phyloP scores from a whole-genome alignment of 2,329 filamentous ascomycete species.

The Bretziella fagacearum region DNA sequence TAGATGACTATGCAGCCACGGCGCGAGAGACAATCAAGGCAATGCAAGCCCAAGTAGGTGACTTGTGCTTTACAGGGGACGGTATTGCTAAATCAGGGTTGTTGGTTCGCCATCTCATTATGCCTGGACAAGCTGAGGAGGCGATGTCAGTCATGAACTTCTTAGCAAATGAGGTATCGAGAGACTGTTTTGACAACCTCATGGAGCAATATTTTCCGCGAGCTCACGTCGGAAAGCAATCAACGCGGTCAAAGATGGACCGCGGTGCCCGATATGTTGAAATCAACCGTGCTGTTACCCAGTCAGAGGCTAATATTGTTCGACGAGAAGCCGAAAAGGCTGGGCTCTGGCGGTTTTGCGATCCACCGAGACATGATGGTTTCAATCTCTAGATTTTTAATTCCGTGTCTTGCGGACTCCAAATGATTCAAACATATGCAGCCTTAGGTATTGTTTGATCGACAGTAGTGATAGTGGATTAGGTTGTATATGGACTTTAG shows the following conservation, averaged over 20 bases:
- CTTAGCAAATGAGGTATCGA: slow-evolving; percentile 54
- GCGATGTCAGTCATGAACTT: slow-evolving; percentile 58
- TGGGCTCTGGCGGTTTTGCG: slow-evolving; percentile 65
- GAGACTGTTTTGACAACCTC: slow-evolving; percentile 64
- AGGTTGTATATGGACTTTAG: too few species aligned
- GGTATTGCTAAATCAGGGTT: slow-evolving; percentile 66
- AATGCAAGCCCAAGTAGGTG: slow-evolving; percentile 69
- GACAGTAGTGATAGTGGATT: too few species aligned
- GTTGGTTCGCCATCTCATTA: slow-evolving; percentile 63
- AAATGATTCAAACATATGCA: not conserved
- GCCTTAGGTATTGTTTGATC: not conserved
- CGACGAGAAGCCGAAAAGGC: slow-evolving; percentile 50
- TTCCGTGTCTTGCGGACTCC: not conserved
- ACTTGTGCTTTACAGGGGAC: slow-evolving; percentile 65
- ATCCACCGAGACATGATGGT: slow-evolving; percentile 36
- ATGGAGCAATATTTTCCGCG: slow-evolving; percentile 80
- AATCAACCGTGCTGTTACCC: slow-evolving; percentile 54
- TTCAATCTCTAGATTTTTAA: slow-evolving; percentile 28
- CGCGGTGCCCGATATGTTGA: slow-evolving; percentile 51
- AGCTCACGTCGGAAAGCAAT: slow-evolving; percentile 62
- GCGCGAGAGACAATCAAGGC: slow-evolving; percentile 62
- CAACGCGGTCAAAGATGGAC: slow-evolving; percentile 21
- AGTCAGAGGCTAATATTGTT: slow-evolving; percentile 49
- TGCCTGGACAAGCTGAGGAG: slow-evolving; percentile 65
- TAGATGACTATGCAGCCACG: slow-evolving; percentile 54